phyloP scores from a whole-genome alignment of 169 alveolate genomes.

The Amoebophrya sp. region DNA sequence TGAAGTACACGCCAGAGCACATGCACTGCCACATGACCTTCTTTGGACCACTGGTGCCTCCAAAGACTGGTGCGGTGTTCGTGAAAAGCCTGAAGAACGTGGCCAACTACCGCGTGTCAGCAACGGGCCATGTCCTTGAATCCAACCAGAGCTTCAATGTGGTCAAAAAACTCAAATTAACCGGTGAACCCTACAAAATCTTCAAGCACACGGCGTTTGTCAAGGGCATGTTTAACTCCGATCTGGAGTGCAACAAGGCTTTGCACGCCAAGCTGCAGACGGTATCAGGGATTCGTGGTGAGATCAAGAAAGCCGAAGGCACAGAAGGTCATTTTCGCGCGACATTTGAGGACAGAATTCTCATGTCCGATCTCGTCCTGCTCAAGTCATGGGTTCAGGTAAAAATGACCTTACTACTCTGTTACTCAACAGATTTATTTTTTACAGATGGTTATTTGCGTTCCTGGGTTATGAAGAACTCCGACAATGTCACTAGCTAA shows the following conservation, averaged over 20 bases:
- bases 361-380: conserved; percentile 89
- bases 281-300: conserved; percentile 97
- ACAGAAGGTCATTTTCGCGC: conserved; percentile 95
- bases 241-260: conserved; percentile 81
- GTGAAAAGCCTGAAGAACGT: conserved; percentile 54
- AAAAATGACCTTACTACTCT: too few species aligned
- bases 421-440: too few species aligned
- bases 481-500: too few species aligned
- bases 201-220: conserved; percentile 95
- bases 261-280: conserved; percentile 89
- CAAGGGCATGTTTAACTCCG: conserved; percentile 95
- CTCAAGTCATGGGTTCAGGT: conserved; percentile 89
- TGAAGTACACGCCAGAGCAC: conserved; percentile 94
- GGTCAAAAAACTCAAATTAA: conserved; percentile 85
- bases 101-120: conserved; percentile 85
- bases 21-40: conserved; percentile 90
- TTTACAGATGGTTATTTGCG: too few species aligned
- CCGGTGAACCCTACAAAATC: conserved; percentile 93
- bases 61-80: conserved; percentile 69
- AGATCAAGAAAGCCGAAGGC: conserved; percentile 87
- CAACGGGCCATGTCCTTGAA: conserved; percentile 91
- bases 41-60: conserved; percentile 92
- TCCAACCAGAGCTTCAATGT: conserved; percentile 72
- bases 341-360: conserved; percentile 94
- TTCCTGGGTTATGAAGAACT: too few species aligned